These are phyloP conservation scores for Penicillium malachiteum DNA, from an alignment of 495 filamentous ascomycete species.

Conservation along the genomic window DNA sequence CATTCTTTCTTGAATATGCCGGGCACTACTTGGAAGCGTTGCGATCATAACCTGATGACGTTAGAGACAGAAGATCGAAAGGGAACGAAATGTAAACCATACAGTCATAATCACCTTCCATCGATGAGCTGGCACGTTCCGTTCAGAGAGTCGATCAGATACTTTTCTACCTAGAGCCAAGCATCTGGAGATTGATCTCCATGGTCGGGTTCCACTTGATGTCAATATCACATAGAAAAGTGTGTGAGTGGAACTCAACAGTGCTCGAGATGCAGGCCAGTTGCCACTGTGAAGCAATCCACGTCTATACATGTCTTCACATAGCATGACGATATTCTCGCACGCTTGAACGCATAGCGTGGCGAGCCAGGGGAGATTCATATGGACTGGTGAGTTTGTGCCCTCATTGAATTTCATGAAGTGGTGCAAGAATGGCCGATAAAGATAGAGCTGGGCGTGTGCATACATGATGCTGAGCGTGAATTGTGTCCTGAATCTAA, in stretches of 20 bases:
- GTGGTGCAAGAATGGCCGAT: not conserved
- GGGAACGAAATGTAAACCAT: not conserved
- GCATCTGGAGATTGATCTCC: not conserved
- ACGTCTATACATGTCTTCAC: not conserved
- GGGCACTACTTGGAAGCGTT: not conserved
- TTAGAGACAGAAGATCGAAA: not conserved
- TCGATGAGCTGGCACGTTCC: not conserved
- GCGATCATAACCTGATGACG: not conserved
- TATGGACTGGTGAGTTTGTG: not conserved
- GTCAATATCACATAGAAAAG: not conserved
- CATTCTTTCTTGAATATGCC: not conserved
- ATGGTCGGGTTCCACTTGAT: not conserved
- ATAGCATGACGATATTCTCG: not conserved
- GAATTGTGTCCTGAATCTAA: not conserved
- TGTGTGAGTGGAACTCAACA: not conserved
- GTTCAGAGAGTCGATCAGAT: not conserved
- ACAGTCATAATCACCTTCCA: conserved; percentile 2
- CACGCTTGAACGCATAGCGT: conserved; percentile 1
- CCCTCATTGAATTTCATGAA: not conserved
- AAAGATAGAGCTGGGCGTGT: not conserved
- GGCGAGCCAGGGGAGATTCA: not conserved
- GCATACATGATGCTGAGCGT: not conserved
- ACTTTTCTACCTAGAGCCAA: not conserved
- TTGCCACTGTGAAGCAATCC: not conserved
- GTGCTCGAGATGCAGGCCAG: not conserved